Base-by-base conservation (phyloP, 257 asterid genomes). In the Cruciata laevipes region DNA sequence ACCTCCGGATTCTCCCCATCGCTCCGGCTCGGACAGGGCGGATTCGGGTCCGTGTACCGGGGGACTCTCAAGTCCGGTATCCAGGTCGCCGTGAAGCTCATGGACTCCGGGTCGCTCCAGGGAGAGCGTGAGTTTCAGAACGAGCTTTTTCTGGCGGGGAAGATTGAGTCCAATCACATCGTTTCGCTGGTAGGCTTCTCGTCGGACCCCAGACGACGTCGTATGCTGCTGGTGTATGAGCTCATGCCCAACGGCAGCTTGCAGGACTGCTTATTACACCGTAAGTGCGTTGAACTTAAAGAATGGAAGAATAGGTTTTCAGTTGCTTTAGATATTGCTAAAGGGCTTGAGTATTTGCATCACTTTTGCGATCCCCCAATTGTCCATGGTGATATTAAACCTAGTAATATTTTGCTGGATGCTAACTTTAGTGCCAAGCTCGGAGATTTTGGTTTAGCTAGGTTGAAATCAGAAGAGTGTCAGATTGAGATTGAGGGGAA, bases 51-150 rank as follows among this genome's bases (percentile, higher is more conserved):
- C 4, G 99, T 94, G 56, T 94, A 80, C 78, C 80, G 92, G 7
- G 99, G 92, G 18, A 82, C 80, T 8, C 78, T 94, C 44, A 81
- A 67, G 11, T 62, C 86, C 6, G 72, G 70, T 63, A 69, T 79
- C 20, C 73, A 55, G 1, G 80, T 85, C 12, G 97, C 99, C 0
- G 97, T 94, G 3, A 94, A 94, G 81, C 72, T 87, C 24, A 94
- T 94, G 99, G 96, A 94, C 68, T 80, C 93, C 3, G 97, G 97
- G 9, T 94, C 97, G 7, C 75, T 94, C 55, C 97, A 93, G 69
- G 99, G 99, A 2, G 99, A 93, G 86, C 91, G 97, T 13, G 99
- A 94, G 67, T 94, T 94, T 75, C 97, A 94, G 77, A 90, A 90
- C 63, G 99, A 94, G 78, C 82, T 94, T 59, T 84, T 88, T 7